Evolutionary conservation across 2,329 filamentous ascomycete genomes (phyloP), one percentile per base, ranked within the genome.

Genomic region (Arachnopeziza araneosa): DNA sequence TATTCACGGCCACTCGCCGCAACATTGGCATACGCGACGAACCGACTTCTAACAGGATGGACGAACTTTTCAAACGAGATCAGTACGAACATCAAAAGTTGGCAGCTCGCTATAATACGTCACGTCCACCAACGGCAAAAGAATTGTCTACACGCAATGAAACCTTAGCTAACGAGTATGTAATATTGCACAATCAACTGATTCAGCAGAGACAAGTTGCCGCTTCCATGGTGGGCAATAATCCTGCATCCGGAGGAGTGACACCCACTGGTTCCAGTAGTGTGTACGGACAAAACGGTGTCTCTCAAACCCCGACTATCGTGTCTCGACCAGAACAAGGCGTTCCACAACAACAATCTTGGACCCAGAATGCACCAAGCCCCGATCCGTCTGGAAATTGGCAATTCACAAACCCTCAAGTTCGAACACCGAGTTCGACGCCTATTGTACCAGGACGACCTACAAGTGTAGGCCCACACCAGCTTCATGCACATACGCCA

Each of bases 1-100:
- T 84, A 2, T 87, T 86, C 66, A 77, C 76, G 24, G 76, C 79
- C 4, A 75, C 77, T 12, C 69, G 79, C 54, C 78, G 82, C 49
- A 75, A 80, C n/a, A 72, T 82, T 63, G 76, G 75, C 3, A 65
- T 75, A 19, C 24, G 53, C 6, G 76, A 79, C 59, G 72, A 73
- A 17, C 68, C 65, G 8, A 59, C 70, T 24, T 75, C 73, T 17
- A 51, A 61, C 1, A 61, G 66, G 49, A 71, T 78, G 68, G 72
- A 77, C 23, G 60, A 65, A 2, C 4, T 77, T 2, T 78, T 79
- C 64, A 65, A 63, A 36, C 53, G 64, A 24, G 75, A 78, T 61
- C 73, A 74, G 59, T 49, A 66, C n/a, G 68, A 63, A 19, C 72
- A 75, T 52, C 66, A 66, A 24, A 66, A 67, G 12, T 60, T 73